Evolutionary conservation across 352 stramenopile species (phyloP).

Genomic region (Phytopythium montanum): DNA sequence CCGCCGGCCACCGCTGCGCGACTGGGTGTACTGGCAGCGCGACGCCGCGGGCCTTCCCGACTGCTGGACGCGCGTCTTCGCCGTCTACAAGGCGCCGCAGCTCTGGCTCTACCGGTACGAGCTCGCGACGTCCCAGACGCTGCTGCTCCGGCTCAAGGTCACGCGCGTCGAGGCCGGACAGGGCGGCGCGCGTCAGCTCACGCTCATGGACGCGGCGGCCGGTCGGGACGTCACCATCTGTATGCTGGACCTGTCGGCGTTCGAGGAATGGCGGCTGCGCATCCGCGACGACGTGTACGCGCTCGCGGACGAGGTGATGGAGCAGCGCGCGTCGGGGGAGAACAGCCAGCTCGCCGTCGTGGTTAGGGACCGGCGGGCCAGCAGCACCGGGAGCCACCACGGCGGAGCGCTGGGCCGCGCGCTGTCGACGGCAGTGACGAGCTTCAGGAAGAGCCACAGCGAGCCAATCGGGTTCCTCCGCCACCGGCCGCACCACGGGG

Average conservation of each 20-base stretch:
- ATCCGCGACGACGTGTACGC: slow-evolving; percentile 10
- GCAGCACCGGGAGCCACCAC: background rate
- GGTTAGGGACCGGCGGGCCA: background rate
- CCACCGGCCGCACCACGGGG: background rate
- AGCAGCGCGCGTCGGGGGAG: background rate
- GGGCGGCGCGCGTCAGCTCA: slow-evolving; percentile 16
- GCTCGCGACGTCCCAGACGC: slow-evolving; percentile 26
- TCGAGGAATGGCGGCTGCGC: slow-evolving; percentile 7
- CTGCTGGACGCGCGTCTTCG: slow-evolving; percentile 48
- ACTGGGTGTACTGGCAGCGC: slow-evolving; percentile 48
- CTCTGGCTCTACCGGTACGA: slow-evolving; percentile 46
- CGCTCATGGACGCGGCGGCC: slow-evolving; percentile 13
- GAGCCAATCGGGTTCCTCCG: background rate
- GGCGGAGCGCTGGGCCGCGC: background rate
- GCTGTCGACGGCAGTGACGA: slow-evolving; percentile 5
- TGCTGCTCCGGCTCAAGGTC: slow-evolving; percentile 25
- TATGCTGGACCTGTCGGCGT: slow-evolving; percentile 16
- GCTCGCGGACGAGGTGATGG: slow-evolving; percentile 4
- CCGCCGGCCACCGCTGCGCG: slow-evolving; percentile 19
- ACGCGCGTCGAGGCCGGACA: slow-evolving; percentile 12
- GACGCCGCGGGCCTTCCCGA: slow-evolving; percentile 26
- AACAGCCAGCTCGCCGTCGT: background rate
- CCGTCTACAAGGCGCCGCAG: slow-evolving; percentile 26
- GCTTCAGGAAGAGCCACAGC: slow-evolving; percentile 7
- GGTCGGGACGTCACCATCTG: slow-evolving; percentile 18